Evolutionary conservation across 2,329 filamentous ascomycete genomes (phyloP), one percentile per base, ranked within the genome.

Genomic region (Blastomyces percursus): DNA sequence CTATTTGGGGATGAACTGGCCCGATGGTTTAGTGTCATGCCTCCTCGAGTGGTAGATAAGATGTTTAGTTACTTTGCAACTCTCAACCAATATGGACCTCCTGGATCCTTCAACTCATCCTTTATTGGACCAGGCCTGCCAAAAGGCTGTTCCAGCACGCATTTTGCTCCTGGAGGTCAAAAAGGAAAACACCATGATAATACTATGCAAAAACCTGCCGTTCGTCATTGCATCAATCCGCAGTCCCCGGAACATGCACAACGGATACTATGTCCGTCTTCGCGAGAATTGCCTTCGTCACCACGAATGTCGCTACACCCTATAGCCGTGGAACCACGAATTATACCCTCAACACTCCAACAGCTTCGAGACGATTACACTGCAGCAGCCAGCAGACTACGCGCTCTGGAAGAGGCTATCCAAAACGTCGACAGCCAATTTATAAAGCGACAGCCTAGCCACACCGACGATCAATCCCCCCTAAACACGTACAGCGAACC

Each of bases 1-100:
- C 62, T 62, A 16, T 65, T 62, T 32, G 64, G 62, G 21, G 62
- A 61, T 54, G 64, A 65, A 42, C 42, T 65, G 44, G 64, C 60
- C 27, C 64, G 61, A n/a, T 65, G 62, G 62, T 60, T 65, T 19
- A 51, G 59, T 14, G 61, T 65, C 32, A 65, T 65, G 59, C 63
- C 63, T 16, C 52, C 61, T 35, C 58, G 59, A 32, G 61, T 65
- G 19, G 63, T 65, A n/a, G 63, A 63, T 44, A 62, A 65, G 50
- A 65, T 65, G 63, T 63, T 65, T 52, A 57, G 54, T 8, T 65
- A 65, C 42, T 48, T 65, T 30, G 50, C 46, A 3, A 19, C 59
- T 30, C 32, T 65, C 21, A 30, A 30, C 32, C 50, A 48, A 61
- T n/a, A 19, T 1, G 44, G 35, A 11, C 32, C 6, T 19, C 27